These are phyloP conservation scores for Exophiala dermatitidis DNA, from an alignment of 2,329 filamentous ascomycete genomes.

Conservation along the genomic window DNA sequence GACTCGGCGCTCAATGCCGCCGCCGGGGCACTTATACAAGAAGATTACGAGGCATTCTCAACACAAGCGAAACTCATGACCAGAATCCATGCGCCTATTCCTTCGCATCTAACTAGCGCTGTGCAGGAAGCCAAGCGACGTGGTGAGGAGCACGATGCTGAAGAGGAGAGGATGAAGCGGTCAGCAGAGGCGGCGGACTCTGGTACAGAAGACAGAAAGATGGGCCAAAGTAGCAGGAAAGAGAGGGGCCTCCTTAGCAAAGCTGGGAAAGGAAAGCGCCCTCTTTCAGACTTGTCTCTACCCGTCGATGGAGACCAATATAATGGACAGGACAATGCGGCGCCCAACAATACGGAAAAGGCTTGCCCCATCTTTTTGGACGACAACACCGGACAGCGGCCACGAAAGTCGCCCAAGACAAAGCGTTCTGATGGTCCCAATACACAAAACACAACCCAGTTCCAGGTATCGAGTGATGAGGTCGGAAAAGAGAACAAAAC, in stretches of 20 bases:
- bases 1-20: slow-evolving; percentile 57
- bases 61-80: slow-evolving; percentile 55
- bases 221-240: slow-evolving; percentile 39
- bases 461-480: slow-evolving; percentile 25
- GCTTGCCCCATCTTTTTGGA: neutral
- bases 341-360: neutral
- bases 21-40: slow-evolving; percentile 52
- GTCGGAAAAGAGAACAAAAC: slow-evolving; percentile 25
- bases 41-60: slow-evolving; percentile 53
- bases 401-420: slow-evolving; percentile 35
- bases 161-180: slow-evolving; percentile 13
- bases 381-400: slow-evolving; percentile 14
- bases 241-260: slow-evolving; percentile 43
- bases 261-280: slow-evolving; percentile 36
- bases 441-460: neutral
- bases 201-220: slow-evolving; percentile 23
- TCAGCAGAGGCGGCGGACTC: slow-evolving; percentile 16
- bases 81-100: slow-evolving; percentile 53
- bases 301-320: slow-evolving; percentile 28
- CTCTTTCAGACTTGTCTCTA: slow-evolving; percentile 37
- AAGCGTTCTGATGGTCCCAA: slow-evolving; percentile 28
- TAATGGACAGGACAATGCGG: neutral
- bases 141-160: slow-evolving; percentile 42
- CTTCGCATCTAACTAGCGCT: slow-evolving; percentile 37
- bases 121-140: slow-evolving; percentile 49